Conservation (phyloP, 257 asterid genomes). For the Forsythia viridissima region DNA sequence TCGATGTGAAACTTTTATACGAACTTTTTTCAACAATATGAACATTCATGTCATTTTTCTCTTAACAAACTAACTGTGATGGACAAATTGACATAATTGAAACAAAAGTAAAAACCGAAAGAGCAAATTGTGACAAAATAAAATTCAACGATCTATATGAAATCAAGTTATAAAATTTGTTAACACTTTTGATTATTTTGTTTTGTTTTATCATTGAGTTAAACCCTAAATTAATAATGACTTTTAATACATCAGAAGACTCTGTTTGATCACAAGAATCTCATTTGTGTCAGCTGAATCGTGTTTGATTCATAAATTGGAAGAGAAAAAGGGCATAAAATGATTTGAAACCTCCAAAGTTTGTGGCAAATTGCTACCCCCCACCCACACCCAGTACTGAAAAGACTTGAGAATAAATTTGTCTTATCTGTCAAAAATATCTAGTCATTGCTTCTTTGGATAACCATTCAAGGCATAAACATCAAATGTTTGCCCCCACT, state of each 20-base stretch:
- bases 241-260: no score
- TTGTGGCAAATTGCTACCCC: not conserved
- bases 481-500: no score
- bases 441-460: no score
- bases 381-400: no score
- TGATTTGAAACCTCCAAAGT: slow-evolving; percentile 4
- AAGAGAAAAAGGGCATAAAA: not conserved
- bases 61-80: not conserved
- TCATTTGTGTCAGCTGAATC: slow-evolving; percentile 27
- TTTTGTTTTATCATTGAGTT: no score
- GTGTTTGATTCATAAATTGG: slow-evolving; percentile 25
- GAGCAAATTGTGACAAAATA: not conserved
- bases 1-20: not conserved
- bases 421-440: no score
- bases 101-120: not conserved
- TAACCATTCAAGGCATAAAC: no score
- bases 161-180: not conserved
- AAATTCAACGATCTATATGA: not conserved
- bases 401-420: no score
- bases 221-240: no score
- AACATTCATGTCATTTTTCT: not conserved
- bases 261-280: not conserved
- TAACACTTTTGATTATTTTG: no score
- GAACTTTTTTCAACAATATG: not conserved
- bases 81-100: not conserved